Conservation (phyloP, 2,329 filamentous ascomycete species). For the Aspergillus floridensis region DNA sequence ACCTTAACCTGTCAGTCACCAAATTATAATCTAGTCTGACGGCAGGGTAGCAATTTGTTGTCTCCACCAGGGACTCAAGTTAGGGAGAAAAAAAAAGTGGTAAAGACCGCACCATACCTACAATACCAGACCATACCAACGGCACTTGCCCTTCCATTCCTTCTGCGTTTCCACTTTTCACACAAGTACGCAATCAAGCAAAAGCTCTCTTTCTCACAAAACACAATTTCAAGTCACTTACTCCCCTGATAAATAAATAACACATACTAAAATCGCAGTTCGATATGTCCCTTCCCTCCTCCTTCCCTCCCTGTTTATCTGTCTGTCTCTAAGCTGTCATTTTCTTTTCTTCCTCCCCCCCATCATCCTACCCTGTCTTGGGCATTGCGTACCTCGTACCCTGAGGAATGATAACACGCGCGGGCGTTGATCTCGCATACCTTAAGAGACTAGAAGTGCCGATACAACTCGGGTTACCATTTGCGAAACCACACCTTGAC, state of each 20-base stretch:
- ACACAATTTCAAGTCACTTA: neutral
- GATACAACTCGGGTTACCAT: neutral
- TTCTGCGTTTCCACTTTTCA: neutral
- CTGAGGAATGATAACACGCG: neutral
- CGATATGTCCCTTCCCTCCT: neutral
- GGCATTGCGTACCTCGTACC: neutral
- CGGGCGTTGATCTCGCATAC: neutral
- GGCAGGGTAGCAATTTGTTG: conserved; percentile 5
- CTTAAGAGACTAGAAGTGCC: neutral
- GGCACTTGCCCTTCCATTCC: neutral
- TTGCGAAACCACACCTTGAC: conserved; percentile 14
- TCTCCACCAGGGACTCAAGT: neutral
- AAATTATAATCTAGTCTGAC: neutral
- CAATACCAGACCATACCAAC: neutral
- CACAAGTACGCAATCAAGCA: neutral
- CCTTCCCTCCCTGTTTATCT: too few relatives aligned
- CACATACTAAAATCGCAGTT: neutral
- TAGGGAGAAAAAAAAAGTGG: neutral
- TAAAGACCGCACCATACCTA: conserved; percentile 6
- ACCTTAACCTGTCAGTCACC: neutral
- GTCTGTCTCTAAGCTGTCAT: too few relatives aligned
- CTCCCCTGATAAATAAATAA: neutral
- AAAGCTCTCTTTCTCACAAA: neutral
- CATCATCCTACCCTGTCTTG: neutral
- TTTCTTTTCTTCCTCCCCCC: neutral